Percentiles rank a stretch among this genome's conserved stretches.
phyloP scores from a whole-genome alignment of 2,329 filamentous ascomycete species.

The Colletotrichum horii region DNA sequence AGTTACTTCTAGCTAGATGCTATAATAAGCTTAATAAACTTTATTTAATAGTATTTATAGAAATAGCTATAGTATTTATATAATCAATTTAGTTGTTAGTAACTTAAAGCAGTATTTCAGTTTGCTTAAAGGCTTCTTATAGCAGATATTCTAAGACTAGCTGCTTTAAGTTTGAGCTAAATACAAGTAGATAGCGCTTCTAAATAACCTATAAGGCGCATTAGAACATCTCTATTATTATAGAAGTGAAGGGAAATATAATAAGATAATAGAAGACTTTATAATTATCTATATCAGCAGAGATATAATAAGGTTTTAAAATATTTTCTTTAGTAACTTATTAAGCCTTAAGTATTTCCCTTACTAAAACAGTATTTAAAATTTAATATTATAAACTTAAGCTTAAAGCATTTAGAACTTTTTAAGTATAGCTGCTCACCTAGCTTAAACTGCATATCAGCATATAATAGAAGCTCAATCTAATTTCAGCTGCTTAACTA shows the following conservation, averaged over 20 bases:
- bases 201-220: neutral
- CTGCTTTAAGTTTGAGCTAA: neutral
- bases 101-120: neutral
- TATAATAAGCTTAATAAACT: neutral
- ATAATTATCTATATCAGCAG: neutral
- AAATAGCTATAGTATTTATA: neutral
- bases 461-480: neutral
- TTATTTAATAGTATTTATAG: neutral
- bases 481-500: neutral
- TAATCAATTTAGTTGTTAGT: neutral
- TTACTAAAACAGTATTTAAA: neutral
- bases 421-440: neutral
- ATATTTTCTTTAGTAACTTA: neutral
- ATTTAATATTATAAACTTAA: neutral
- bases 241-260: neutral
- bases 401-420: neutral
- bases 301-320: neutral
- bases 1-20: neutral
- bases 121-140: neutral
- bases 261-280: neutral
- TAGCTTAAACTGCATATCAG: neutral
- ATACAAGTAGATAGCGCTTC: neutral
- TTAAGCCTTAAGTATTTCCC: neutral
- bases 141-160: neutral
- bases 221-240: neutral